A percentile compares a stretch with the other conserved stretches of the same genome.
Conservation (phyloP, 2,329 filamentous ascomycete genomes). For the Hymenoscyphus scutula region DNA sequence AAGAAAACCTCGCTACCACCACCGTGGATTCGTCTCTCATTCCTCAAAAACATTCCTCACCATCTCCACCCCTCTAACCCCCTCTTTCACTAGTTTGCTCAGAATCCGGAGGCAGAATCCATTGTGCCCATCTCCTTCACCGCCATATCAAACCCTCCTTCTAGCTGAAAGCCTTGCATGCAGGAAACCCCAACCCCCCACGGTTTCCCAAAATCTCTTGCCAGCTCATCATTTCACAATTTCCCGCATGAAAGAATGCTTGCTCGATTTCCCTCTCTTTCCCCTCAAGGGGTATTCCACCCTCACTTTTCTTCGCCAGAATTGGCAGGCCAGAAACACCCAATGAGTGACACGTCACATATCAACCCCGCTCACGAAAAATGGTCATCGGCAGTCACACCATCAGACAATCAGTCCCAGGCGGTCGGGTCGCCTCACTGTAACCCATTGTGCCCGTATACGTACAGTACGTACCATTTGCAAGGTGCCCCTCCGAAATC, state of each 20-base stretch:
- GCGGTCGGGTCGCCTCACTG: conserved; percentile 5
- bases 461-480: not conserved
- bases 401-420: not conserved
- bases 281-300: not conserved
- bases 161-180: not conserved
- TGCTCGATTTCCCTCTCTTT: too few species aligned
- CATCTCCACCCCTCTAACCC: too few species aligned
- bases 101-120: too few species aligned
- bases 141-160: not conserved
- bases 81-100: too few species aligned
- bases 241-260: not conserved
- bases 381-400: not conserved
- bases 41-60: too few species aligned
- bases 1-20: too few species aligned
- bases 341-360: conserved; percentile 3
- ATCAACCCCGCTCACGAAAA: conserved; percentile 7
- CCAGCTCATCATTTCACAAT: not conserved
- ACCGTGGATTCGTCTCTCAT: too few species aligned
- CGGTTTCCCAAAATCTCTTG: not conserved
- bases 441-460: not conserved
- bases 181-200: not conserved
- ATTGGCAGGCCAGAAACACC: not conserved
- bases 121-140: not conserved
- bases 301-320: not conserved
- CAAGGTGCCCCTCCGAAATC: not conserved